These are phyloP conservation scores for Penicillium chermesinum DNA, from an alignment of 495 filamentous ascomycete genomes.

Conservation along the genomic window DNA sequence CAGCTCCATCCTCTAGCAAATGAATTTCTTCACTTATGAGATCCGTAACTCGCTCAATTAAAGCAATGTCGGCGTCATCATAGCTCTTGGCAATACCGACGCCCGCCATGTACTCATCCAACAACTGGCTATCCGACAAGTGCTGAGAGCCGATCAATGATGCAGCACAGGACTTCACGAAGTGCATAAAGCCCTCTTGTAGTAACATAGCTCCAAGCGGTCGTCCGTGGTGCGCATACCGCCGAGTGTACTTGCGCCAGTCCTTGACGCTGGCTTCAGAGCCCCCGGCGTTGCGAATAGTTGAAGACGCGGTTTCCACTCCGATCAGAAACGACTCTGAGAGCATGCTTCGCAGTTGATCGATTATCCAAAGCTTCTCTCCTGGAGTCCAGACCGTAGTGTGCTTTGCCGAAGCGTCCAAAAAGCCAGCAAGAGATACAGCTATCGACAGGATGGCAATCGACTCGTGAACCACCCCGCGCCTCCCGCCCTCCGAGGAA, in stretches of 20 bases:
- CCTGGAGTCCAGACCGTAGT: conserved; percentile 70
- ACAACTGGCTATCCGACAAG: conserved; percentile 57
- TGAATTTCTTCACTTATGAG: conserved; percentile 77
- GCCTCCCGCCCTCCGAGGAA: conserved; percentile 43
- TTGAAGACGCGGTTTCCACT: conserved; percentile 81
- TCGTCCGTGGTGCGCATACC: conserved; percentile 71
- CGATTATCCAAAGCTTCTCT: conserved; percentile 66
- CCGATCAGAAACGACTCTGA: conserved; percentile 77
- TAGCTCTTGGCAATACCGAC: conserved; percentile 46
- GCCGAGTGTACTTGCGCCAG: conserved; percentile 79
- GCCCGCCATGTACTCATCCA: conserved; percentile 67
- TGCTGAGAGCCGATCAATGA: conserved; percentile 56
- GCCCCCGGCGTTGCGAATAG: conserved; percentile 60
- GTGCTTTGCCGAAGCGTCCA: conserved; percentile 72
- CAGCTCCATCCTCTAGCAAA: conserved; percentile 79
- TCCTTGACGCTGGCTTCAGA: conserved; percentile 52
- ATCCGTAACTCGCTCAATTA: conserved; percentile 65
- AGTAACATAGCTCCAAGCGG: conserved; percentile 91
- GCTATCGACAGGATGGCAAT: conserved; percentile 64
- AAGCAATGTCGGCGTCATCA: conserved; percentile 31
- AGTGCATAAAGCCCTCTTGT: conserved; percentile 77
- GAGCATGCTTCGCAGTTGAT: conserved; percentile 62
- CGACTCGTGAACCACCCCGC: conserved; percentile 55
- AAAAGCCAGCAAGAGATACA: conserved; percentile 79
- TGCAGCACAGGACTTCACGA: conserved; percentile 74